Evolutionary conservation across 2,329 filamentous ascomycete genomes (phyloP).

Genomic region (Chrysoporthe deuterocubensis): DNA sequence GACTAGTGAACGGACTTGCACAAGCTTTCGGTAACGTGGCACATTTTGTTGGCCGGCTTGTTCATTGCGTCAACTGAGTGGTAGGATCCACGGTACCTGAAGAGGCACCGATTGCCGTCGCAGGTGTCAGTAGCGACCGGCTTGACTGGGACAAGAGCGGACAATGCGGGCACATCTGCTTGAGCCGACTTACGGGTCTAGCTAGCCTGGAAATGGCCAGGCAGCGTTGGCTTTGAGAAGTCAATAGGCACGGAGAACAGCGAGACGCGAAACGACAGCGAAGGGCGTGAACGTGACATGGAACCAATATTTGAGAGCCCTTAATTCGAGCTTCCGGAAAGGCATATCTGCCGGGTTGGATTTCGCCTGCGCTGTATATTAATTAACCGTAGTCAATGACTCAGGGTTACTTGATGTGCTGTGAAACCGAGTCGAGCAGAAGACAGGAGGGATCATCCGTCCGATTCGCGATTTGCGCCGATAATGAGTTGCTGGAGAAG

Average conservation of each 20-base stretch:
- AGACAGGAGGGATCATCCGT: slow-evolving; percentile 10
- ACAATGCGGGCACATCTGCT: background rate
- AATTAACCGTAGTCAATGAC: slow-evolving; percentile 22
- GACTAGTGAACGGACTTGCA: slow-evolving; percentile 21
- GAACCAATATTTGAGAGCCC: background rate
- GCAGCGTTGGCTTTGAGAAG: too few relatives aligned
- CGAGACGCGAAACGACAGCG: background rate
- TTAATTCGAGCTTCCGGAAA: background rate
- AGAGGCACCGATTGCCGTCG: slow-evolving; percentile 21
- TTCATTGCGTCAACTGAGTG: slow-evolving; percentile 23
- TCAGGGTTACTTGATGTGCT: slow-evolving; percentile 9
- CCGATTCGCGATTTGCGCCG: background rate
- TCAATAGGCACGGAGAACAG: background rate
- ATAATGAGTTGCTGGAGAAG: slow-evolving; percentile 18
- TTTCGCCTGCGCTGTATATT: background rate
- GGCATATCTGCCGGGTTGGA: background rate
- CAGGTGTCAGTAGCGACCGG: slow-evolving; percentile 12
- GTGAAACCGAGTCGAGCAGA: slow-evolving; percentile 23
- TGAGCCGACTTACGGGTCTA: background rate
- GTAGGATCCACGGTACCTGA: too few relatives aligned
- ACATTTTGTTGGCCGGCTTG: slow-evolving; percentile 24
- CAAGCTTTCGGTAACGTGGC: slow-evolving; percentile 24
- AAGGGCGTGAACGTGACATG: background rate
- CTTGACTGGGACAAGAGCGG: slow-evolving; percentile 13
- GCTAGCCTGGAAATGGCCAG: too few relatives aligned